Conservation (phyloP, 2,329 filamentous ascomycete genomes). For the Dactylellina drechsleri region DNA sequence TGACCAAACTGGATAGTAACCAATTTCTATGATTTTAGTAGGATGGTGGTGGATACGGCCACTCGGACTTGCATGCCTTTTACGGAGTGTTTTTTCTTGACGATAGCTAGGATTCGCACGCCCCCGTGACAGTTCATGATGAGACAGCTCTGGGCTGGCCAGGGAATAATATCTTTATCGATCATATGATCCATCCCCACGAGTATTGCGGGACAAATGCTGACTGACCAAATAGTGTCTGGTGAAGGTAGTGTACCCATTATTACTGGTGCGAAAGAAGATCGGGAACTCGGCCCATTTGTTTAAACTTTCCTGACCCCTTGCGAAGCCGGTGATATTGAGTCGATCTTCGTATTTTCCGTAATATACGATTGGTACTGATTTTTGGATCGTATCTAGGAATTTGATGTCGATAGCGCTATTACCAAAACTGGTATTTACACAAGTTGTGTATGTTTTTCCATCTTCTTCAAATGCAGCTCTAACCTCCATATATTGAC, state of each 20-base stretch:
- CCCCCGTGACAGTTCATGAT: no score
- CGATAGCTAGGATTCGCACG: no score
- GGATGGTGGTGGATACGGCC: no score
- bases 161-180: no score
- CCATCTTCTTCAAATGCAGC: neutral
- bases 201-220: neutral
- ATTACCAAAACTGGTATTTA: neutral
- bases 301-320: neutral
- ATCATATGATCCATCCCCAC: no score
- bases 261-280: neutral
- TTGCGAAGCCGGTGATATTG: neutral
- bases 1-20: no score
- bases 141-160: no score
- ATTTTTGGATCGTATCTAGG: neutral
- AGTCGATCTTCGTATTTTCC: neutral
- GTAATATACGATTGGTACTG: neutral
- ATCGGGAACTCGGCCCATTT: neutral
- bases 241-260: neutral
- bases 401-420: neutral
- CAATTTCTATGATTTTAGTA: no score
- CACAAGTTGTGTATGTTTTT: neutral
- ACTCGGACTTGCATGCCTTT: no score
- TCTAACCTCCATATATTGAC: neutral
- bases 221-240: neutral
- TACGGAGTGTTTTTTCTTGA: no score